A percentile compares a stretch with the other conserved stretches of the same genome.
Conservation (phyloP, 768 basidiomycete species). For the Leccinum boreale region DNA sequence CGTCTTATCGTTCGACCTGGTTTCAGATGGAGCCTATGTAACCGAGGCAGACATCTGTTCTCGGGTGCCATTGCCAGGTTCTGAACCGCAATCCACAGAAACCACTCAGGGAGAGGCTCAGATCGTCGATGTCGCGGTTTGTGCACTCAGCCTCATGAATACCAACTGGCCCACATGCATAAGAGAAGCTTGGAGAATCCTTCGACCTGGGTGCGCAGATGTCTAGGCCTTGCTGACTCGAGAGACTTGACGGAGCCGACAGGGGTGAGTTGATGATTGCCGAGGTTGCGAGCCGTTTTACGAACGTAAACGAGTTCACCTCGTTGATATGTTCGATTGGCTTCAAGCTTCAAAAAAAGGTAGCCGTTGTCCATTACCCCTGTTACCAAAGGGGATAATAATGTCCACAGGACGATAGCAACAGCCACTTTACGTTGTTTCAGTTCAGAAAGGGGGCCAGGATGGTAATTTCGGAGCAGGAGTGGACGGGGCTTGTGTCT, state of each 20-base stretch:
- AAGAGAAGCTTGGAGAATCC: constrained; percentile 83
- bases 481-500: constrained; percentile 56
- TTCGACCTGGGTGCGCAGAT: constrained; percentile 69
- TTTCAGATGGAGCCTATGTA: constrained; percentile 72
- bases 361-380: constrained; percentile 24
- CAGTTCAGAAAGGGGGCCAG: constrained; percentile 67
- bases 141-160: constrained; percentile 95
- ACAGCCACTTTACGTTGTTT: constrained; percentile 83
- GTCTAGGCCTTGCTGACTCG: not conserved
- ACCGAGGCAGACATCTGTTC: constrained; percentile 88
- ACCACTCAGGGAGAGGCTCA: constrained; percentile 57
- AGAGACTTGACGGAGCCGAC: constrained; percentile 10
- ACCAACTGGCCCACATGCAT: constrained; percentile 94
- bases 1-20: constrained; percentile 78
- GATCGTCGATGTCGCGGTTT: constrained; percentile 88
- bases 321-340: constrained; percentile 64
- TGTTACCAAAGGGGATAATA: constrained; percentile 2
- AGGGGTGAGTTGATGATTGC: constrained; percentile 86
- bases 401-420: constrained; percentile 61
- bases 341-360: constrained; percentile 70
- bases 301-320: constrained; percentile 62
- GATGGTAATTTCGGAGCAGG: constrained; percentile 45
- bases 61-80: constrained; percentile 81
- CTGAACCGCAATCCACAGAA: constrained; percentile 42
- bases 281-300: constrained; percentile 85